Conservation (phyloP, 2,329 filamentous ascomycete genomes). For the Sclerotinia minor region DNA sequence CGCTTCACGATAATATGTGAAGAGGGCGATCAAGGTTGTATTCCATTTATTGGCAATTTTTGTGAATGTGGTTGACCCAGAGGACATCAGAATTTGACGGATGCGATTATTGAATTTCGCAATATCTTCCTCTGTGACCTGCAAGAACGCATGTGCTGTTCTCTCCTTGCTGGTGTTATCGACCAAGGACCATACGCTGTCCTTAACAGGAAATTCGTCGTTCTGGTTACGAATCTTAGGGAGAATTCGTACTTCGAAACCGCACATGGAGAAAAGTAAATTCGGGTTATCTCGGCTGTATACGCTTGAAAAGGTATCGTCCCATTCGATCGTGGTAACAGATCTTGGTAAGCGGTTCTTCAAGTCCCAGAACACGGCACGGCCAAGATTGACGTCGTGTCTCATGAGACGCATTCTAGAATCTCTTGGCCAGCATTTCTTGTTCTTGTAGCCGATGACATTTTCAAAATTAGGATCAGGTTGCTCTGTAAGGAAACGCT, state of each 20-base stretch:
- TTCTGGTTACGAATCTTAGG: constrained; percentile 94
- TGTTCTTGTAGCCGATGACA: constrained; percentile 97
- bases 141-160: constrained; percentile 94
- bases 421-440: constrained; percentile 98
- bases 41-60: constrained; percentile 99
- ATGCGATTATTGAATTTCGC: constrained; percentile 99
- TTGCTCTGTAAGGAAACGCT: constrained; percentile 96
- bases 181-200: constrained; percentile 96
- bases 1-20: constrained; percentile 97
- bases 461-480: constrained; percentile 99
- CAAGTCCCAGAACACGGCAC: constrained; percentile 97
- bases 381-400: constrained; percentile 95
- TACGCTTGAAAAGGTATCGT: constrained; percentile 96
- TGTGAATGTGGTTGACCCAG: constrained; percentile 97
- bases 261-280: constrained; percentile 94
- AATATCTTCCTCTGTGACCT: constrained; percentile 97
- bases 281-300: constrained; percentile 99
- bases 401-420: constrained; percentile 98
- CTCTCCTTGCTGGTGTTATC: constrained; percentile 96
- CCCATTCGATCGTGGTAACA: constrained; percentile 97
- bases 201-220: constrained; percentile 95
- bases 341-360: constrained; percentile 95
- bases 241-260: constrained; percentile 94
- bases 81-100: constrained; percentile 97
- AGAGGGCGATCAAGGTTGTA: constrained; percentile 91